Evolutionary conservation across 495 filamentous ascomycete species (phyloP).

Genomic region (Tuber borchii): DNA sequence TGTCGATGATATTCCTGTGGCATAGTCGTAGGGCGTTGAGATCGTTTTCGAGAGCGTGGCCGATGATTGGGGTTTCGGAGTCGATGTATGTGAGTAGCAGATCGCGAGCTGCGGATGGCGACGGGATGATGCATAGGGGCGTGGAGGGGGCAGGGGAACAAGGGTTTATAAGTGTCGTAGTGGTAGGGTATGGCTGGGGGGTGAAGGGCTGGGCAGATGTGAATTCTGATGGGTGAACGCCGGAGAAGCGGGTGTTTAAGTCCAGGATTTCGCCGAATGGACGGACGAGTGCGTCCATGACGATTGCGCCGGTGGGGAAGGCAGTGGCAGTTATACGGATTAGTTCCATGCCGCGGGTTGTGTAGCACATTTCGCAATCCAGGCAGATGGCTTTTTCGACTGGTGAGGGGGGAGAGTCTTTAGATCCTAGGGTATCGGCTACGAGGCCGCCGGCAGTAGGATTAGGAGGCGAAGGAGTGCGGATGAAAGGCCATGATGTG

Average conservation of each 20-base stretch:
- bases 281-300: conserved; percentile 79
- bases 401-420: conserved; percentile 17
- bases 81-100: conserved; percentile 65
- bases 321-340: conserved; percentile 78
- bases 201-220: conserved; percentile 59
- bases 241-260: conserved; percentile 83
- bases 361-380: conserved; percentile 98
- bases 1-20: conserved; percentile 80
- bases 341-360: conserved; percentile 74
- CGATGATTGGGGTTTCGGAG: conserved; percentile 73
- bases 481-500: conserved; percentile 65
- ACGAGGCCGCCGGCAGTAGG: background rate
- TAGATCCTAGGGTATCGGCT: background rate
- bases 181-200: conserved; percentile 14
- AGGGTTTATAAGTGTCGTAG: conserved; percentile 21
- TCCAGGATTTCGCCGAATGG: conserved; percentile 81
- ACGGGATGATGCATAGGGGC: conserved; percentile 53
- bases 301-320: conserved; percentile 68
- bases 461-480: conserved; percentile 60
- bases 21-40: conserved; percentile 74
- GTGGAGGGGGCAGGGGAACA: conserved; percentile 14
- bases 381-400: conserved; percentile 55
- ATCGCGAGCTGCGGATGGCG: conserved; percentile 62
- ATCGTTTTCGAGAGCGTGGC: conserved; percentile 93
- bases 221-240: conserved; percentile 69